Evolutionary conservation across 805 yeast species (phyloP).

Genomic region (Candida awuae): DNA sequence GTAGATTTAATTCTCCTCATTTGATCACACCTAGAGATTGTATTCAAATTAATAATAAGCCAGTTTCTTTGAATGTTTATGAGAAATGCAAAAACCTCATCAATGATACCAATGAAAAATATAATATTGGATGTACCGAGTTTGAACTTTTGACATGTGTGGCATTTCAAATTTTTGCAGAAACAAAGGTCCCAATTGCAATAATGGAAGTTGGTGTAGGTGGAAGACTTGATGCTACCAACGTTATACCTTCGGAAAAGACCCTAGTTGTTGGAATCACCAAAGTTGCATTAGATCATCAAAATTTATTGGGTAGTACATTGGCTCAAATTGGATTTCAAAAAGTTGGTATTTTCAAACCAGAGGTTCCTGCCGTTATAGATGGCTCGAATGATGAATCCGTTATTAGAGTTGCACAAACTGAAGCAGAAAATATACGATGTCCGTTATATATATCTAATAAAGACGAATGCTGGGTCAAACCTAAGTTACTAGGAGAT

Average conservation of each 20-base stretch:
- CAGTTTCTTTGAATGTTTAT: conserved; percentile 44
- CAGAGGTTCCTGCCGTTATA: conserved; percentile 51
- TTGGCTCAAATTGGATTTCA: conserved; percentile 59
- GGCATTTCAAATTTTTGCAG: conserved; percentile 68
- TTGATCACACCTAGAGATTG: conserved; percentile 66
- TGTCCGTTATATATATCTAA: conserved; percentile 23
- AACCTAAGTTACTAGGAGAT: conserved; percentile 57
- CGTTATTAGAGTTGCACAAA: conserved; percentile 41
- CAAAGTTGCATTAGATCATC: conserved; percentile 83
- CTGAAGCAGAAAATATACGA: conserved; percentile 28
- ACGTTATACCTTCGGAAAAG: conserved; percentile 42
- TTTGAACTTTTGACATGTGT: conserved; percentile 82
- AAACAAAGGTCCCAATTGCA: conserved; percentile 57
- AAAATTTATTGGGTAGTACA: conserved; percentile 61
- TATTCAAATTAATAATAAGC: conserved; percentile 53
- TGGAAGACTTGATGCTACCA: conserved; percentile 84
- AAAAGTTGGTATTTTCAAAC: conserved; percentile 82
- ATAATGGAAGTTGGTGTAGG: conserved; percentile 94
- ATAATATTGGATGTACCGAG: conserved; percentile 65
- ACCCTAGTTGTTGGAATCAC: conserved; percentile 66
- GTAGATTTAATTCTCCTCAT: conserved; percentile 89
- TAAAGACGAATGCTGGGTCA: conserved; percentile 2
- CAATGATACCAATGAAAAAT: conserved; percentile 29
- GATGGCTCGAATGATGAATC: conserved; percentile 56
- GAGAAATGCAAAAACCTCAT: conserved; percentile 37